Base-by-base conservation (phyloP, 2,329 filamentous ascomycete species). In the Cordyceps militaris region DNA sequence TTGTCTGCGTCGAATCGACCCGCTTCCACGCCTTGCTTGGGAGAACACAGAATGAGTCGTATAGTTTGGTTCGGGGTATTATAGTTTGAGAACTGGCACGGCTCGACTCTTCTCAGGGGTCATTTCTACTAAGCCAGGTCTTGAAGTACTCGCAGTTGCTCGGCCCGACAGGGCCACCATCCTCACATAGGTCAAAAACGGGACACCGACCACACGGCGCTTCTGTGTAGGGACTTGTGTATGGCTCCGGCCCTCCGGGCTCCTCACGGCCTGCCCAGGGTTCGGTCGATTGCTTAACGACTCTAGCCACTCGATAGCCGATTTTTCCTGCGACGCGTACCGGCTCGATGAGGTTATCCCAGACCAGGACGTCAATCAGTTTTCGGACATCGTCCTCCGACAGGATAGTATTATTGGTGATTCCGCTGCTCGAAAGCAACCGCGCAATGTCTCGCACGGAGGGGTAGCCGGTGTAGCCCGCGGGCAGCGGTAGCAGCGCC, bases 141-240 rank as follows among this genome's bases (percentile, higher is more conserved):
- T 88, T 82, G 67, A 96, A 97, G 69, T 99, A 99, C 56, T 91
- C 87, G 72, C 94, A 99, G 52, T 88, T 96, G 63, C 85, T 87
- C 0, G 93, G 90, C 66, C 87, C 95, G 23, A 99, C 91, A 0
- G 91, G 90, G 0, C 93, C 93, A 7, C 91, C 91, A 60, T 96
- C 90, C 63, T 90, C 88, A 69, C 94, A 99, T 2, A 97, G 79
- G 59, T 94, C 88, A 69, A 96, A 96, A 2, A 97, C 93, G 0
- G 94, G 94, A 71, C 94, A 99, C 57, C 85, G 81, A 2, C 93
- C 92, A 71, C 94, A 99, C 1, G 94, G 94, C 2, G 88, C 86
- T 70, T 97, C 91, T 1, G 89, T 95, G 63, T 93, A 84, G 3
- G 89, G 89, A 64, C 92, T 96, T 63, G 79, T 66, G 54, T 74